Percentiles rank a stretch among this genome's conserved stretches.
Conservation (phyloP, 345 rosid genomes). For the Eucalyptus cloeziana region DNA sequence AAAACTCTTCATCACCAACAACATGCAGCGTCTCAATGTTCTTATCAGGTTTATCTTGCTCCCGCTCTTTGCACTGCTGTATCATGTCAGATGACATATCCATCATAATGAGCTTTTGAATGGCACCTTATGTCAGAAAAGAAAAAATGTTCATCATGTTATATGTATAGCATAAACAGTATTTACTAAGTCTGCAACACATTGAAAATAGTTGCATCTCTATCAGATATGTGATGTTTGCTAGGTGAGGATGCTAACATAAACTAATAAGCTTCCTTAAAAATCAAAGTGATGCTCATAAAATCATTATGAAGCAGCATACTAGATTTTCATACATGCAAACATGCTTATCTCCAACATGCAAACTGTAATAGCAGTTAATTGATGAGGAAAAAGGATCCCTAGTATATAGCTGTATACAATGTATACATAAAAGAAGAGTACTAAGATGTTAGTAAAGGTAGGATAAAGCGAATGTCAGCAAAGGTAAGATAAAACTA, state of each 20-base stretch:
- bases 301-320: neutral
- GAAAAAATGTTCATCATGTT: neutral
- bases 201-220: neutral
- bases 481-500: neutral
- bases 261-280: neutral
- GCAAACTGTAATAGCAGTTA: neutral
- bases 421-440: neutral
- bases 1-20: constrained; percentile 90
- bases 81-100: constrained; percentile 85
- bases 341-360: neutral
- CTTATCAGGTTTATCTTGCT: constrained; percentile 10
- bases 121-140: constrained; percentile 39
- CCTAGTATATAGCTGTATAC: neutral
- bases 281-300: neutral
- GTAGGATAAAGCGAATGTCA: neutral
- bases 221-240: neutral
- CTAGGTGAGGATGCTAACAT: neutral
- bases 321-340: neutral
- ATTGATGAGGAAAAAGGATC: neutral
- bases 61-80: constrained; percentile 47
- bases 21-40: constrained; percentile 51
- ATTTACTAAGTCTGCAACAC: neutral
- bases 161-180: neutral
- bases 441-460: neutral
- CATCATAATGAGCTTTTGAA: constrained; percentile 87